Percentiles rank a stretch among this genome's conserved stretches.
Evolutionary conservation across 73 alveolate genomes (phyloP).

Genomic region (Paramecium bursaria): DNA sequence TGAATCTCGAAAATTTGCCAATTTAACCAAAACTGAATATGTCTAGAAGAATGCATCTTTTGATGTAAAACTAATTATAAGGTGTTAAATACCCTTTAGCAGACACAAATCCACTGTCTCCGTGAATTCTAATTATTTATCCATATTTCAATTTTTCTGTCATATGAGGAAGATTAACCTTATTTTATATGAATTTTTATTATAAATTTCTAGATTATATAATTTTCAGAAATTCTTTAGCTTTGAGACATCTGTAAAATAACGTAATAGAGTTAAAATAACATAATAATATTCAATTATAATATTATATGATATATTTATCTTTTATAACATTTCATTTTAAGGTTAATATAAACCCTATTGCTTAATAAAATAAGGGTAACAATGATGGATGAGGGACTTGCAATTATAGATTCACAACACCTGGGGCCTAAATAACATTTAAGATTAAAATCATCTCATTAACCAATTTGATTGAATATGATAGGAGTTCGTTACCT

Average conservation of each 20-base stretch:
- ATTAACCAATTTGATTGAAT: slow-evolving; percentile 29
- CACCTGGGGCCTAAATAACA: slow-evolving; percentile 38
- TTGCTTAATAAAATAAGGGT: slow-evolving; percentile 53
- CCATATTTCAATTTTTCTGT: too few species aligned
- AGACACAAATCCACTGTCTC: slow-evolving; percentile 29
- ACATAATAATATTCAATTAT: too few species aligned
- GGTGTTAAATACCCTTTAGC: slow-evolving; percentile 27
- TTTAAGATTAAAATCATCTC: slow-evolving; percentile 59
- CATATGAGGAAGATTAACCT: too few species aligned
- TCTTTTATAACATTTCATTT: not conserved
- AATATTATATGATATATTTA: too few species aligned
- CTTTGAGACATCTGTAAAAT: too few species aligned
- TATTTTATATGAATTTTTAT: too few species aligned
- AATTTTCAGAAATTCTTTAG: too few species aligned
- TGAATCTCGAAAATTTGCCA: slow-evolving; percentile 44
- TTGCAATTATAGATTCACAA: slow-evolving; percentile 34
- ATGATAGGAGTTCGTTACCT: slow-evolving; percentile 51
- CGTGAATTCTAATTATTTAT: slow-evolving; percentile 3
- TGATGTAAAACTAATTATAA: slow-evolving; percentile 11
- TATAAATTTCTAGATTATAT: too few species aligned
- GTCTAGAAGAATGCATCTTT: slow-evolving; percentile 31
- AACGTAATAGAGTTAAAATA: too few species aligned
- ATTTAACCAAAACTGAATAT: not conserved
- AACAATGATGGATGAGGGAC: slow-evolving; percentile 55
- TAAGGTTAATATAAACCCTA: slow-evolving; percentile 55